These are phyloP conservation scores for Delitschia confertaspora DNA, from an alignment of 495 filamentous ascomycete species.

Conservation along the genomic window DNA sequence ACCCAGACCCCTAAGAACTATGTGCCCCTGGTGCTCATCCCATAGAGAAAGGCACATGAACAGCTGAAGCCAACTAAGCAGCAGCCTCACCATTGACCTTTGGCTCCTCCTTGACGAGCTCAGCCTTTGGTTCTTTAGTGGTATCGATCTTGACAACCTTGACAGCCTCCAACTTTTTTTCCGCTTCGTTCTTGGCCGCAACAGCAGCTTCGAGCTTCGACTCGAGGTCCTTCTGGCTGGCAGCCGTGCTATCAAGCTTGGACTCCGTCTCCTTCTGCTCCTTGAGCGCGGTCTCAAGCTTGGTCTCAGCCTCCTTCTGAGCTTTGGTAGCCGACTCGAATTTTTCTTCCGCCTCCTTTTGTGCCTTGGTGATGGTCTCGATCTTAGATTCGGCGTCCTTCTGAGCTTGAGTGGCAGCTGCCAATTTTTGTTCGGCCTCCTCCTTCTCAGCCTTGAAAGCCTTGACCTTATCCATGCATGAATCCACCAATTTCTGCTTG, in stretches of 20 bases:
- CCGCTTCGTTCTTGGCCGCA: slow-evolving; percentile 33
- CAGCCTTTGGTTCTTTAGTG: too few relatives aligned
- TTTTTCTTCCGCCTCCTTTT: background rate
- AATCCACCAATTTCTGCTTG: too few relatives aligned
- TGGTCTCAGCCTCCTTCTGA: slow-evolving; percentile 3
- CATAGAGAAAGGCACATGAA: too few relatives aligned
- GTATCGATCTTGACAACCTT: too few relatives aligned
- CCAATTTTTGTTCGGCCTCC: background rate
- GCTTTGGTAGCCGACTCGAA: background rate
- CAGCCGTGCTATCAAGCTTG: slow-evolving; percentile 21
- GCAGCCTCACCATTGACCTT: background rate
- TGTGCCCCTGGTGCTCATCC: too few relatives aligned
- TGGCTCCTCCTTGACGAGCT: slow-evolving; percentile 1
- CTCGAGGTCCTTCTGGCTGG: background rate
- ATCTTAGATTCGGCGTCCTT: background rate
- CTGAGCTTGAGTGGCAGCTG: background rate
- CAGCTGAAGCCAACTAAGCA: too few relatives aligned
- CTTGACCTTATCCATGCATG: too few relatives aligned
- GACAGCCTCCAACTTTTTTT: slow-evolving; percentile 39
- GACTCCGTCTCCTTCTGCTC: slow-evolving; percentile 37
- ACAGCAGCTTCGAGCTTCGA: background rate
- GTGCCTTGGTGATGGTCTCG: background rate
- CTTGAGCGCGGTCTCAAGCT: slow-evolving; percentile 34
- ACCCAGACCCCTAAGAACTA: too few relatives aligned
- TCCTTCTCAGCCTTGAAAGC: background rate